A percentile compares a stretch with the other conserved stretches of the same genome.
Evolutionary conservation across 169 alveolate genomes (phyloP).

Genomic region (Plasmodium malariae): DNA sequence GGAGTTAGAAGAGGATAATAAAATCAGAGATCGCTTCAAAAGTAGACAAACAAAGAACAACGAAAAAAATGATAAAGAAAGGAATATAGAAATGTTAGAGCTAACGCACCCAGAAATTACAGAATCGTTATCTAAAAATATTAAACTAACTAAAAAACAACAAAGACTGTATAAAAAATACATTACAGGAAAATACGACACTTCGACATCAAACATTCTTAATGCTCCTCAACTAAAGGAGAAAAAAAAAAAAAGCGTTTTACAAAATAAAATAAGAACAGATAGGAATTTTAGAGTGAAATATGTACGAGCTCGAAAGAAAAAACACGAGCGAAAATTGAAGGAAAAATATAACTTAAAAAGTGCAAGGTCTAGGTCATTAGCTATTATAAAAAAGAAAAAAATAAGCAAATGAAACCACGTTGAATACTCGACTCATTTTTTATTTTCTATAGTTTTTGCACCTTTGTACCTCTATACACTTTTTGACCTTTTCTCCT

Average conservation of each 20-base stretch:
- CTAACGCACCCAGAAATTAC: slow-evolving; percentile 77
- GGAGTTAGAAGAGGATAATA: slow-evolving; percentile 78
- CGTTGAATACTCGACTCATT: not conserved
- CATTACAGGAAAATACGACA: slow-evolving; percentile 36
- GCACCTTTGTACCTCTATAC: not conserved
- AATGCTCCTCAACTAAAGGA: not conserved
- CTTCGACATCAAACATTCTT: not conserved
- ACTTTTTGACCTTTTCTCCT: not conserved
- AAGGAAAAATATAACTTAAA: slow-evolving; percentile 27
- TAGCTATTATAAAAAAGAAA: slow-evolving; percentile 26
- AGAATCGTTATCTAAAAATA: slow-evolving; percentile 75
- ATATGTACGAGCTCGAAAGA: slow-evolving; percentile 28
- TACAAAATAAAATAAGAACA: slow-evolving; percentile 50
- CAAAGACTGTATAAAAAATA: slow-evolving; percentile 71
- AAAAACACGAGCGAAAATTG: slow-evolving; percentile 19
- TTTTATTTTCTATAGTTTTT: not conserved
- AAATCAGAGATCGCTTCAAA: not conserved
- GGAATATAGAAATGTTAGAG: slow-evolving; percentile 8
- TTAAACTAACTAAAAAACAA: slow-evolving; percentile 79
- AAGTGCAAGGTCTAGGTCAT: slow-evolving; percentile 54
- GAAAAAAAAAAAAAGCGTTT: slow-evolving; percentile 22
- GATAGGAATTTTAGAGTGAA: slow-evolving; percentile 30
- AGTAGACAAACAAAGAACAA: not conserved
- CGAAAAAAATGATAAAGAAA: slow-evolving; percentile 8
- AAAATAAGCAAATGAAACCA: slow-evolving; percentile 6